These are phyloP conservation scores for Aspergillus sp. DNA, from an alignment of 2,329 filamentous ascomycete genomes.

Conservation along the genomic window DNA sequence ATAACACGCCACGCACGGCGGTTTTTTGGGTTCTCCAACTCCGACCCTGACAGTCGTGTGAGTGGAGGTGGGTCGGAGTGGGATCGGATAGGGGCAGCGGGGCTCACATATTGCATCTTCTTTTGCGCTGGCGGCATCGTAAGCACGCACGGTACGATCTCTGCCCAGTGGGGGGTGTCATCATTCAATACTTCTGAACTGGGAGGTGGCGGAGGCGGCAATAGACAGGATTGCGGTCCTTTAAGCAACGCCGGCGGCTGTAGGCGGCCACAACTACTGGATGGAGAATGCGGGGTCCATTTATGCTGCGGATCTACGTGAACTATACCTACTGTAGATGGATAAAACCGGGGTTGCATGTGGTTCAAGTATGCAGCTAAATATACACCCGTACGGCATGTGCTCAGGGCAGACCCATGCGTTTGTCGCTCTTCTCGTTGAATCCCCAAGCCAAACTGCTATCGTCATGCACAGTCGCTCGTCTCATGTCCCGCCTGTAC, in stretches of 20 bases:
- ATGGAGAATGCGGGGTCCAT: too few relatives aligned
- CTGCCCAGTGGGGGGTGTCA: not conserved
- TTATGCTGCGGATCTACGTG: too few relatives aligned
- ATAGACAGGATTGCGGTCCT: too few relatives aligned
- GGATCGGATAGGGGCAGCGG: not conserved
- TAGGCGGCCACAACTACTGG: too few relatives aligned
- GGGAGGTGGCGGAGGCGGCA: too few relatives aligned
- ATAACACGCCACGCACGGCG: not conserved
- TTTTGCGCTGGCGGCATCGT: not conserved
- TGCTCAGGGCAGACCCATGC: too few relatives aligned
- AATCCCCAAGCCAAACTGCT: slow-evolving; percentile 44
- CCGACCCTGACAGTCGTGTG: not conserved
- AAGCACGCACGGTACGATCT: not conserved
- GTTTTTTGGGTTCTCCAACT: not conserved
- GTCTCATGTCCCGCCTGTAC: slow-evolving; percentile 53
- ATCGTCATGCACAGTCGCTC: slow-evolving; percentile 56
- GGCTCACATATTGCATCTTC: not conserved
- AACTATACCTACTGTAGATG: too few relatives aligned
- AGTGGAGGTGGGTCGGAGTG: not conserved
- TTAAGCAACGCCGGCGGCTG: too few relatives aligned
- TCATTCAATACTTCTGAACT: not conserved
- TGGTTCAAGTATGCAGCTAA: too few relatives aligned
- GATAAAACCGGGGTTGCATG: too few relatives aligned
- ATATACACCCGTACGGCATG: too few relatives aligned
- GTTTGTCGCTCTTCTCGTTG: slow-evolving; percentile 24